A percentile compares a stretch with the other conserved stretches of the same genome.
These are phyloP conservation scores for Fusarium robinianum DNA, from an alignment of 2,329 filamentous ascomycete genomes.

Conservation along the genomic window DNA sequence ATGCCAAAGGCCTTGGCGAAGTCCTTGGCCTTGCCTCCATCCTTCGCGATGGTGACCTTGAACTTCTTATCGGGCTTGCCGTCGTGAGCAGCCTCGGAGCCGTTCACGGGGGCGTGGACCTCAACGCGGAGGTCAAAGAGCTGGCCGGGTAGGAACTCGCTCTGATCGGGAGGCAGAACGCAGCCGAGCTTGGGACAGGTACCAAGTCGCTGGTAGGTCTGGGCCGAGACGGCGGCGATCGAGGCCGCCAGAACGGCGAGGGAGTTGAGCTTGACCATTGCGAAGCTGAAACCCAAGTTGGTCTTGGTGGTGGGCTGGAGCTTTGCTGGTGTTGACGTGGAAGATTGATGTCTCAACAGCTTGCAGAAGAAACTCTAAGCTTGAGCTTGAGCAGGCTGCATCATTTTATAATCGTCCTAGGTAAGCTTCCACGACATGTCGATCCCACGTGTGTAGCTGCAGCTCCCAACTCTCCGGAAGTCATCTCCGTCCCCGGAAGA, in stretches of 20 bases:
- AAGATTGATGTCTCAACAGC: constrained; percentile 20
- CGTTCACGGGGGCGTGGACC: constrained; percentile 80
- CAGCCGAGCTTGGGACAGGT: constrained; percentile 63
- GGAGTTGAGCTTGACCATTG: constrained; percentile 45
- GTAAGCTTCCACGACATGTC: not conserved
- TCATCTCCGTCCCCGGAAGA: constrained; percentile 15
- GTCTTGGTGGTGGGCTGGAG: not conserved
- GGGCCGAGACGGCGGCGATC: constrained; percentile 51
- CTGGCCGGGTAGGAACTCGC: constrained; percentile 83
- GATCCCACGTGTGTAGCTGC: constrained; percentile 29
- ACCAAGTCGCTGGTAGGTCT: constrained; percentile 64
- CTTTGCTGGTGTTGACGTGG: constrained; percentile 8
- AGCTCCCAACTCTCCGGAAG: constrained; percentile 20
- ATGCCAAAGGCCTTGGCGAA: constrained; percentile 71
- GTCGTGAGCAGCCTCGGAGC: constrained; percentile 73
- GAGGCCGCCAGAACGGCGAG: constrained; percentile 42
- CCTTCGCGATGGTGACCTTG: constrained; percentile 73
- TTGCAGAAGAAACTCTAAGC: constrained; percentile 16
- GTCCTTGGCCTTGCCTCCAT: constrained; percentile 56
- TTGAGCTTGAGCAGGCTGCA: constrained; percentile 17
- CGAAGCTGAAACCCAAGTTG: constrained; percentile 15
- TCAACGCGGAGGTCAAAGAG: constrained; percentile 84
- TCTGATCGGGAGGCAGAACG: constrained; percentile 65
- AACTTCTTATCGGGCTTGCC: constrained; percentile 75
- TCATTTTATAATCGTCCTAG: constrained; percentile 28